Conservation (phyloP, 805 yeast genomes). For the Schwanniomyces occidentalis region DNA sequence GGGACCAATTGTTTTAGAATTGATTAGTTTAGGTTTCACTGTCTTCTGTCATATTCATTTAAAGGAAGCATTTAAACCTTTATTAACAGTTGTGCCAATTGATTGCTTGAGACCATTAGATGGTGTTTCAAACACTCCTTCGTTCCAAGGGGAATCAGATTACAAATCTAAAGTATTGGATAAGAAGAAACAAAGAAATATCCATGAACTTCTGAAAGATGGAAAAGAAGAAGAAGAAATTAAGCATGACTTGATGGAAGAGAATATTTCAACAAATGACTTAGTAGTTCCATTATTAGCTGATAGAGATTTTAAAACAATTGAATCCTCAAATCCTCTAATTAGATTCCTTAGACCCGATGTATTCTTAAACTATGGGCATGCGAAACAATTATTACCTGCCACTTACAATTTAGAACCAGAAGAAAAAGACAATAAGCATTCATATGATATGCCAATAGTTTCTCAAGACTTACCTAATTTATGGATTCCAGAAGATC, state of each 20-base stretch:
- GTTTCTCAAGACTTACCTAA: constrained; percentile 66
- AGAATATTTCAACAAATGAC: constrained; percentile 8
- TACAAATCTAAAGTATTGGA: constrained; percentile 33
- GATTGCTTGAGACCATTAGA: constrained; percentile 78
- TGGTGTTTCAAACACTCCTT: constrained; percentile 64
- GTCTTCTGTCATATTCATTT: constrained; percentile 67
- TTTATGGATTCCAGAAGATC: constrained; percentile 93
- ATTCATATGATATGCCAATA: constrained; percentile 79
- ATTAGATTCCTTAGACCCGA: constrained; percentile 60
- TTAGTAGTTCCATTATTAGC: constrained; percentile 59
- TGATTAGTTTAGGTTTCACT: constrained; percentile 63
- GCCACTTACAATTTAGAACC: constrained; percentile 35
- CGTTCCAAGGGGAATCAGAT: constrained; percentile 42
- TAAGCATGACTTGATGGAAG: constrained; percentile 8
- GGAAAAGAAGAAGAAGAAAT: constrained; percentile 10
- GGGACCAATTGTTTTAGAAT: constrained; percentile 87
- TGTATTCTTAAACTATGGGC: constrained; percentile 49
- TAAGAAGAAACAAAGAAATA: constrained; percentile 10
- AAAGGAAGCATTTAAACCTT: constrained; percentile 62
- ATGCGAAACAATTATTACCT: constrained; percentile 35
- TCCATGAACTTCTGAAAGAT: constrained; percentile 8
- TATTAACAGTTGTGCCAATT: constrained; percentile 60
- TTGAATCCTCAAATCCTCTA: constrained; percentile 41
- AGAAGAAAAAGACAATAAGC: constrained; percentile 46
- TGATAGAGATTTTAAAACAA: constrained; percentile 55